Conservation (phyloP, 305 asterid species). For the Fraxinus sp. region DNA sequence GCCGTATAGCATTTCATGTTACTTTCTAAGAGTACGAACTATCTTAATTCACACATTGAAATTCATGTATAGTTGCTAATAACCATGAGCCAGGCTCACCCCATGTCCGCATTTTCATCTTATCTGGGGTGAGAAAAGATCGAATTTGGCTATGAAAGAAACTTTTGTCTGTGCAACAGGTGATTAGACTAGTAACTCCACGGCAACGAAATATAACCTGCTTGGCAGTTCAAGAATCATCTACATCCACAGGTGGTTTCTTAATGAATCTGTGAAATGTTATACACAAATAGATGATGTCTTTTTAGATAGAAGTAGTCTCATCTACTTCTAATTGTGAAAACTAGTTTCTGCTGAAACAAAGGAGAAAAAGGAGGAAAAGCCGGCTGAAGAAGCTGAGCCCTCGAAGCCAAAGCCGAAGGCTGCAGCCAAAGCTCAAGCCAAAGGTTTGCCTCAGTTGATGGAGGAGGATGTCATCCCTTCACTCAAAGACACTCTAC, state of each 20-base stretch:
- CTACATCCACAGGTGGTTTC: conserved; percentile 43
- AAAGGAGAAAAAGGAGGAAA: conserved; percentile 52
- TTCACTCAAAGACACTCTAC: conserved; percentile 48
- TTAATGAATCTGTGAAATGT: neutral
- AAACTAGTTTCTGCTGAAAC: conserved; percentile 68
- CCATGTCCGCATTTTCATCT: neutral
- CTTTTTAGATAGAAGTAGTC: neutral
- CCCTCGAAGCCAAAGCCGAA: conserved; percentile 44
- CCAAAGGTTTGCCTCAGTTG: conserved; percentile 63
- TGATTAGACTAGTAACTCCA: conserved; percentile 20
- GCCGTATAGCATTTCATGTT: neutral
- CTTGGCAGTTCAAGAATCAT: conserved; percentile 53
- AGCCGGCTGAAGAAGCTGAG: conserved; percentile 30
- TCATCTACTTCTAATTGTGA: conserved; percentile 22
- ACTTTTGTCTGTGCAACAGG: conserved; percentile 18
- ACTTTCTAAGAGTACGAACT: neutral
- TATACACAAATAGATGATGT: neutral
- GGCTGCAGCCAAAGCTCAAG: conserved; percentile 64
- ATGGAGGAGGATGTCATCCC: conserved; percentile 88
- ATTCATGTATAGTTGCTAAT: neutral
- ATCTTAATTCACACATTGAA: neutral
- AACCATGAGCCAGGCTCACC: no score
- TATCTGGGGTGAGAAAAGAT: neutral
- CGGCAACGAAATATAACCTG: conserved; percentile 31
- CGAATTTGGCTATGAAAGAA: neutral